Evolutionary conservation across 2,329 filamentous ascomycete species (phyloP).

Genomic region (Corniculantispora saksenae): DNA sequence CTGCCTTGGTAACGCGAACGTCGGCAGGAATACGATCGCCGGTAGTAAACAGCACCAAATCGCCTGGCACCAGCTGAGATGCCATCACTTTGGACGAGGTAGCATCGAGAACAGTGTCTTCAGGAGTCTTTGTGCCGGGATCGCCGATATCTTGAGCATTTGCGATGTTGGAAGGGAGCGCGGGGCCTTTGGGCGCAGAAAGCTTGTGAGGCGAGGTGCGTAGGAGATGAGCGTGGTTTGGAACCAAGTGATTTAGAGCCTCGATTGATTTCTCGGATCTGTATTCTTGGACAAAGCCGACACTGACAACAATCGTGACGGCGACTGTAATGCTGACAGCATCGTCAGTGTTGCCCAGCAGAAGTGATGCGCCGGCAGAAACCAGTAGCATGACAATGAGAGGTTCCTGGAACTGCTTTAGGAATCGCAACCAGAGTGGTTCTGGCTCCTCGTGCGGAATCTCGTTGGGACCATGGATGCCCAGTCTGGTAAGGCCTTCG

Average conservation of each 20-base stretch:
- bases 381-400: slow-evolving; percentile 88
- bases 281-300: slow-evolving; percentile 97
- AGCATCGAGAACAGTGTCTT: slow-evolving; percentile 66
- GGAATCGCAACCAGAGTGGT: slow-evolving; percentile 89
- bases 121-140: slow-evolving; percentile 58
- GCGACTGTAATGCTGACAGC: slow-evolving; percentile 93
- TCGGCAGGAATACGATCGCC: slow-evolving; percentile 96
- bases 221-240: slow-evolving; percentile 94
- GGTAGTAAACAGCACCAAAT: slow-evolving; percentile 90
- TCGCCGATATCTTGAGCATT: slow-evolving; percentile 44
- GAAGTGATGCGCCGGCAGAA: slow-evolving; percentile 82
- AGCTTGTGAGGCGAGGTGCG: slow-evolving; percentile 53
- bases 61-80: slow-evolving; percentile 83
- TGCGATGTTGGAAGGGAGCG: slow-evolving; percentile 50
- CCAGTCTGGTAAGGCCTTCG: slow-evolving; percentile 78
- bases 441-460: slow-evolving; percentile 92
- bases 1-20: slow-evolving; percentile 86
- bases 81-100: slow-evolving; percentile 85
- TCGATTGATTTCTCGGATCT: slow-evolving; percentile 96
- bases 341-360: slow-evolving; percentile 93
- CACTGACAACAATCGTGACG: slow-evolving; percentile 93
- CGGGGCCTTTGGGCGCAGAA: slow-evolving; percentile 36
- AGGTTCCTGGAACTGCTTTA: slow-evolving; percentile 96
- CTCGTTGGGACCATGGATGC: slow-evolving; percentile 86
- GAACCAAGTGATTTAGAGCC: slow-evolving; percentile 88